Evolutionary conservation across 768 basidiomycete genomes (phyloP).

Genomic region (Filobasidium wieringae): DNA sequence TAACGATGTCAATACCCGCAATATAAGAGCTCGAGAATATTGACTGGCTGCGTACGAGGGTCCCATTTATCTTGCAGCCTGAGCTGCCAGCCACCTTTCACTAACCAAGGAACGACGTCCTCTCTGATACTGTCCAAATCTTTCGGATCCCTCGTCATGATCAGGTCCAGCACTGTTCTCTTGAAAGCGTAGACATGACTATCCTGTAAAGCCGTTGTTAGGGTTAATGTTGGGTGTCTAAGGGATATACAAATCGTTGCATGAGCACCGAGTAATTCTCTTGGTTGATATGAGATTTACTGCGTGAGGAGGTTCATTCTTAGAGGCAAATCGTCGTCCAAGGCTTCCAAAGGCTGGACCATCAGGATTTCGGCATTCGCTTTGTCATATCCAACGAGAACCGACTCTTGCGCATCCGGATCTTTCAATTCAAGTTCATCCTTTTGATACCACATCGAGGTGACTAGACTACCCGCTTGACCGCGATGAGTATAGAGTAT

Average conservation of each 20-base stretch:
- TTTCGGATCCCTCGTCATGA: constrained; percentile 50
- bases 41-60: not conserved
- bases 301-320: constrained; percentile 61
- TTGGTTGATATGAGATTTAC: constrained; percentile 40
- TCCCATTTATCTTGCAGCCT: constrained; percentile 30
- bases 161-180: constrained; percentile 56
- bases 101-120: constrained; percentile 85
- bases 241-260: constrained; percentile 5
- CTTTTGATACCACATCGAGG: constrained; percentile 38
- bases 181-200: constrained; percentile 87
- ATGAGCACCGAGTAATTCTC: constrained; percentile 13
- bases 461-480: constrained; percentile 20
- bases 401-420: constrained; percentile 31
- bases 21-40: constrained; percentile 27
- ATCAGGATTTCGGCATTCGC: constrained; percentile 52
- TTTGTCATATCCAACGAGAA: constrained; percentile 32
- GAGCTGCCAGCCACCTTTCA: constrained; percentile 61
- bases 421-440: constrained; percentile 28
- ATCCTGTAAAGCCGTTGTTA: constrained; percentile 62
- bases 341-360: constrained; percentile 50
- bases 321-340: constrained; percentile 60
- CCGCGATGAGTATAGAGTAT: constrained; percentile 73
- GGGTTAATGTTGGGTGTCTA: constrained; percentile 59
- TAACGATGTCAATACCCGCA: constrained; percentile 29
- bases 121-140: constrained; percentile 72